Evolutionary conservation across 495 filamentous ascomycete species (phyloP).

Genomic region (Xylaria castorea): DNA sequence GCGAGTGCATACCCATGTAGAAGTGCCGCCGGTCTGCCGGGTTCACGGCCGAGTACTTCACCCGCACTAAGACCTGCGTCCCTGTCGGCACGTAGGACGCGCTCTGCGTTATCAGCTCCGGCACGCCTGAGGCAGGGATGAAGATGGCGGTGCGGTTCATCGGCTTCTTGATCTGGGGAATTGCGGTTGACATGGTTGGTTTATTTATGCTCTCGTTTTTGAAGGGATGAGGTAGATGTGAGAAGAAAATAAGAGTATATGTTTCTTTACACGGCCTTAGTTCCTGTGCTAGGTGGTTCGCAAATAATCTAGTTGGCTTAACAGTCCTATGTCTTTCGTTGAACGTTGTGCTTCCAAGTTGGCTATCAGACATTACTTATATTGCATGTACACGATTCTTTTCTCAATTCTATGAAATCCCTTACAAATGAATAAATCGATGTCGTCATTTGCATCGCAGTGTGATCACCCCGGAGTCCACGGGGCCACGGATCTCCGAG

Average conservation of each 20-base stretch:
- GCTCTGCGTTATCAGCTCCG: neutral
- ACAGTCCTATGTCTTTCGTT: neutral
- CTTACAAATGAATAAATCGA: neutral
- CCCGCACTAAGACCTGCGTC: conserved; percentile 14
- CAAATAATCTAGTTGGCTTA: neutral
- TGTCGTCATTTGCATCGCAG: neutral
- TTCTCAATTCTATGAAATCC: neutral
- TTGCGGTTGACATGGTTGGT: neutral
- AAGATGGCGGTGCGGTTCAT: neutral
- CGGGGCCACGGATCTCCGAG: neutral
- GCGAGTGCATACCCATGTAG: conserved; percentile 9
- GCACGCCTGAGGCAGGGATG: neutral
- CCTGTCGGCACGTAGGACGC: neutral
- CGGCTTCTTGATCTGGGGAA: neutral
- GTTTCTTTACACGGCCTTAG: neutral
- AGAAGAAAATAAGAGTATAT: neutral
- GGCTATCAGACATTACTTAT: neutral
- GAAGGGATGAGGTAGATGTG: neutral
- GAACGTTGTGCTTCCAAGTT: neutral
- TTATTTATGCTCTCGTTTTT: neutral
- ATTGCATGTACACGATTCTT: neutral
- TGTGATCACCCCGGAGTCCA: neutral
- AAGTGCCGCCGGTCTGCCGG: conserved; percentile 15
- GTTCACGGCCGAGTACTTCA: conserved; percentile 18
- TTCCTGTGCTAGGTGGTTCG: neutral